These are phyloP conservation scores for Thielaviopsis euricoi DNA, from an alignment of 2,329 filamentous ascomycete species.

Conservation along the genomic window DNA sequence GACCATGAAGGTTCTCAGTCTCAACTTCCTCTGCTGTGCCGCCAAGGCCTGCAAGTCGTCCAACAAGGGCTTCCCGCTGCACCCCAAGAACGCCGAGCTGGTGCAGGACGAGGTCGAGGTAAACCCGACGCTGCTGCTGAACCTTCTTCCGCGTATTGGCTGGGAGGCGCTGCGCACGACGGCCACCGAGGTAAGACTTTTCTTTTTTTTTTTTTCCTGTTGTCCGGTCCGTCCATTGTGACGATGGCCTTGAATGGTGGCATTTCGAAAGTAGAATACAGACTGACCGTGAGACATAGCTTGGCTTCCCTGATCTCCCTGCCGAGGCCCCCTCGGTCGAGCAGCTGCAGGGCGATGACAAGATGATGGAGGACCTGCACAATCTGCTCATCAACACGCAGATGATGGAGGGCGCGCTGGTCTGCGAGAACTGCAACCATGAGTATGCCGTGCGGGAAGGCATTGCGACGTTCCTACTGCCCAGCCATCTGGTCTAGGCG, in stretches of 20 bases:
- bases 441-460: conserved; percentile 92
- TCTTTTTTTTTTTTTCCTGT: neutral
- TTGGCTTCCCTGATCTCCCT: conserved; percentile 63
- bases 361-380: conserved; percentile 63
- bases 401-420: conserved; percentile 73
- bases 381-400: conserved; percentile 74
- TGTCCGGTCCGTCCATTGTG: too few species aligned
- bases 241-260: too few species aligned
- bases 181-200: conserved; percentile 50
- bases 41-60: conserved; percentile 85
- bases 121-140: conserved; percentile 65
- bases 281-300: conserved; percentile 30
- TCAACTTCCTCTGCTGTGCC: conserved; percentile 94
- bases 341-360: conserved; percentile 47
- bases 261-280: neutral
- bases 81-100: conserved; percentile 82
- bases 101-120: conserved; percentile 69
- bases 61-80: conserved; percentile 68
- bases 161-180: conserved; percentile 68
- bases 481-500: conserved; percentile 67
- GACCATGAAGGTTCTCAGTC: conserved; percentile 80
- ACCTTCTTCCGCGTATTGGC: conserved; percentile 74
- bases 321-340: conserved; percentile 44
- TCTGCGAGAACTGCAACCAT: conserved; percentile 82
- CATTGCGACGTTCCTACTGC: conserved; percentile 88